Evolutionary conservation across 352 stramenopile genomes (phyloP).

Genomic region (Aphanomyces cochlioides): DNA sequence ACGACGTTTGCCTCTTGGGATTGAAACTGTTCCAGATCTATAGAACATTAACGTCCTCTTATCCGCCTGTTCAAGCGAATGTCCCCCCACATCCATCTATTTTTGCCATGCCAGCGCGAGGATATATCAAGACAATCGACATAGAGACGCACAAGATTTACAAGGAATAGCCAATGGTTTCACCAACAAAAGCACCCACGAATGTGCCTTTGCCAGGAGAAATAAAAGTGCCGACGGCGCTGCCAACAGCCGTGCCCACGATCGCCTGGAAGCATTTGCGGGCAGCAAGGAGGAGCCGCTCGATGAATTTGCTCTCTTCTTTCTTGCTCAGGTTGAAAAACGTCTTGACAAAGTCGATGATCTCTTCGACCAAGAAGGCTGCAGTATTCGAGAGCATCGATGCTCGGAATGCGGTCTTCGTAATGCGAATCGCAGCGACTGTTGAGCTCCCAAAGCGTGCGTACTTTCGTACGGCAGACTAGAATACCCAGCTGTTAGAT

Average conservation of each 20-base stretch:
- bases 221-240: constrained; percentile 64
- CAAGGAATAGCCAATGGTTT: constrained; percentile 76
- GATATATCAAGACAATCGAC: constrained; percentile 10
- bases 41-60: too few relatives aligned
- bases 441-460: constrained; percentile 55
- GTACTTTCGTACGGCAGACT: constrained; percentile 73
- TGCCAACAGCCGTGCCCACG: constrained; percentile 62
- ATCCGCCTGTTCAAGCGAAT: too few relatives aligned
- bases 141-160: constrained; percentile 31
- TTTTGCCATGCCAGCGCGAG: neutral
- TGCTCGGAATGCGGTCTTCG: constrained; percentile 75
- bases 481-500: neutral
- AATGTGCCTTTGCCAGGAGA: constrained; percentile 72
- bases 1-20: too few relatives aligned
- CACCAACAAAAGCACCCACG: constrained; percentile 68
- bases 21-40: too few relatives aligned
- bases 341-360: constrained; percentile 35
- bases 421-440: constrained; percentile 50
- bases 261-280: constrained; percentile 59
- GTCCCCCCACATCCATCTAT: neutral
- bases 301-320: constrained; percentile 26
- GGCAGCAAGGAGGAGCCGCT: constrained; percentile 45
- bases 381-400: constrained; percentile 69
- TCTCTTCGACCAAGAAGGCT: constrained; percentile 84
- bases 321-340: constrained; percentile 39